Percentiles rank a stretch among this genome's conserved stretches.
These are phyloP conservation scores for Aureobasidium sp. DNA, from an alignment of 2,329 filamentous ascomycete species.

Conservation along the genomic window DNA sequence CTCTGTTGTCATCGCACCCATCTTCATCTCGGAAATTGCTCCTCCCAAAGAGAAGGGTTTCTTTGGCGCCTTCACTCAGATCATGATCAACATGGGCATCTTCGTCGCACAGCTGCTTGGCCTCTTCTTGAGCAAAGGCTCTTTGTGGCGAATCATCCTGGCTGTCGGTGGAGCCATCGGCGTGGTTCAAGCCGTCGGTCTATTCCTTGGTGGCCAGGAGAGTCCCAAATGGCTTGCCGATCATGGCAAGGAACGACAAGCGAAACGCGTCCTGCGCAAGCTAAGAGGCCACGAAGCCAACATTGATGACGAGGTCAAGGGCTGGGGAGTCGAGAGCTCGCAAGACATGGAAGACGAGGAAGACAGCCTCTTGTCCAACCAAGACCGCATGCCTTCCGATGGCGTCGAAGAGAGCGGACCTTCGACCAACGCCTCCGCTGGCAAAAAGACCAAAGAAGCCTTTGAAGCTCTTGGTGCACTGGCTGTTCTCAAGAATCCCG, in stretches of 20 bases:
- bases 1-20: slow-evolving; percentile 83
- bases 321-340: slow-evolving; percentile 33
- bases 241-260: slow-evolving; percentile 53
- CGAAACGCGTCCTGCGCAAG: slow-evolving; percentile 61
- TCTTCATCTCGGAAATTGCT: slow-evolving; percentile 90
- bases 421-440: slow-evolving; percentile 22
- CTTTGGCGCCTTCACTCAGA: slow-evolving; percentile 78
- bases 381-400: slow-evolving; percentile 23
- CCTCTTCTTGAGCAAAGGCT: slow-evolving; percentile 75
- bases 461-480: slow-evolving; percentile 36
- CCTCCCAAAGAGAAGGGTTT: slow-evolving; percentile 57
- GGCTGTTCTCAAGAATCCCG: slow-evolving; percentile 57
- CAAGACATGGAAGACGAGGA: slow-evolving; percentile 52
- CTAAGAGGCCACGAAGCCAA: slow-evolving; percentile 65
- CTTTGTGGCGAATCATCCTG: slow-evolving; percentile 77
- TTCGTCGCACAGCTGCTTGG: slow-evolving; percentile 75
- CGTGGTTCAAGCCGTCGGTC: slow-evolving; percentile 57
- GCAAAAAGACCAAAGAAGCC: slow-evolving; percentile 23
- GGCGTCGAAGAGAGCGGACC: slow-evolving; percentile 8
- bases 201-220: slow-evolving; percentile 69
- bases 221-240: slow-evolving; percentile 81
- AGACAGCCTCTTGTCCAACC: slow-evolving; percentile 56
- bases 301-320: slow-evolving; percentile 64
- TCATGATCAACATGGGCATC: slow-evolving; percentile 86
- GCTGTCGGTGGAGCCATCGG: slow-evolving; percentile 65